Evolutionary conservation across 169 alveolate species (phyloP), one percentile per base, ranked within the genome.

Genomic region (Blepharisma undulans): DNA sequence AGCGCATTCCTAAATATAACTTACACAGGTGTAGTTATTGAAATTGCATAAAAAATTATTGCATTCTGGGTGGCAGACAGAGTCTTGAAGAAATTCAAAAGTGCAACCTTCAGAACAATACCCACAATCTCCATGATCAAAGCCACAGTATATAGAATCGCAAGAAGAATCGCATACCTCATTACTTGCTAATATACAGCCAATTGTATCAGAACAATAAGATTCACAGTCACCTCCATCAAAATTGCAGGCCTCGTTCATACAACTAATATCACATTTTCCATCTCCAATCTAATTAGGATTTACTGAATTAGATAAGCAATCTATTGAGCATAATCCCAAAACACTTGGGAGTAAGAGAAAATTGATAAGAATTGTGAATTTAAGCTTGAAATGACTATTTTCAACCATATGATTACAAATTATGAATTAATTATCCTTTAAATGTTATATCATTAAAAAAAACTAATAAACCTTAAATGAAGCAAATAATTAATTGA

Each of bases 191-290:
- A 48, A 5, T 10, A 18, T 48, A 5, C 66, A 48, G 14, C 14
- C 14, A 48, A 18, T 48, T 10, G 7, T 10, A 48, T 48, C 7
- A 48, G 66, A 74, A 18, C 80, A 74, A 22, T 25, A 79, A 8
- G 29, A 79, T 25, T 79, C 34, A 79, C 87, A 79, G 61, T 79
- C 87, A 33, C 87, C 89, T 84, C 89, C 89, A 8, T 84, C 89
- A 22, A 84, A 36, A 4, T 30, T 8, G 36, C 89, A 84, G 30
- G n/a, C 32, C 14, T 33, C 19, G 6, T 19, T 84, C 74, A 36
- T 84, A 59, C 89, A 84, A n/a, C 29, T 22, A 4, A 29, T 1
- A 59, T 84, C 89, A 30, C 89, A 84, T 10, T 33, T 10, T 0
- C 82, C 81, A 84, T 84, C 89, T 0, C 78, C 78, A 12, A 84